Percentiles rank a stretch among this genome's conserved stretches.
phyloP scores from a whole-genome alignment of 768 basidiomycete species.

The Lentinula boryana region DNA sequence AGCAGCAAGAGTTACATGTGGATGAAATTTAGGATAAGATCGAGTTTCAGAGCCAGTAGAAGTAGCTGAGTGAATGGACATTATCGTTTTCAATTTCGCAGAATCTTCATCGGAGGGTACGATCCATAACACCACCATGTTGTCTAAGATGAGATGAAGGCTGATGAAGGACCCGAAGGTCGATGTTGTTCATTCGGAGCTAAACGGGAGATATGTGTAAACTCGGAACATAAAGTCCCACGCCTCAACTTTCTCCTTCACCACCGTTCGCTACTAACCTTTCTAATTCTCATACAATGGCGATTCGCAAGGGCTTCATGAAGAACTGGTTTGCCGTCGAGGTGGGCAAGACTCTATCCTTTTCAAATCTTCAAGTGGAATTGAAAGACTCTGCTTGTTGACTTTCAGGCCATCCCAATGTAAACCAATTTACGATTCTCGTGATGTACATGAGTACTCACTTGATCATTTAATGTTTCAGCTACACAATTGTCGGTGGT shows the following conservation, averaged over 20 bases:
- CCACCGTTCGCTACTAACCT: background rate
- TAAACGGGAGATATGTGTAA: background rate
- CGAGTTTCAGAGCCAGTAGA: constrained; percentile 16
- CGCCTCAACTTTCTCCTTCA: background rate
- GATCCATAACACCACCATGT: constrained; percentile 60
- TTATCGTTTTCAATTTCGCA: constrained; percentile 36
- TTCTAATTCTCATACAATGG: background rate
- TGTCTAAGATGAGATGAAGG: background rate
- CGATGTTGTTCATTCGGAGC: background rate
- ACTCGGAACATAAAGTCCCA: background rate
- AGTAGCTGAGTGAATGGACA: constrained; percentile 31
- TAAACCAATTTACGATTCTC: background rate
- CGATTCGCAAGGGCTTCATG: constrained; percentile 3
- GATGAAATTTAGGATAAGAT: constrained; percentile 57
- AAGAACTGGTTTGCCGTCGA: constrained; percentile 41
- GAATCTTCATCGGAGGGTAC: constrained; percentile 47
- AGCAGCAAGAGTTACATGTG: constrained; percentile 66
- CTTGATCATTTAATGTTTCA: constrained; percentile 7
- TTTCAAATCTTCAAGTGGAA: background rate
- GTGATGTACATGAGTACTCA: background rate
- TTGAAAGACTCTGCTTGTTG: background rate
- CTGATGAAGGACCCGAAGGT: background rate
- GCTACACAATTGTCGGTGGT: constrained; percentile 48
- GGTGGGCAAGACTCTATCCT: constrained; percentile 16
- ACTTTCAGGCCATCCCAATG: constrained; percentile 11